Base-by-base conservation (phyloP, 192 early-diverging fungal genomes). In the Jimgerdemannia flammicorona region DNA sequence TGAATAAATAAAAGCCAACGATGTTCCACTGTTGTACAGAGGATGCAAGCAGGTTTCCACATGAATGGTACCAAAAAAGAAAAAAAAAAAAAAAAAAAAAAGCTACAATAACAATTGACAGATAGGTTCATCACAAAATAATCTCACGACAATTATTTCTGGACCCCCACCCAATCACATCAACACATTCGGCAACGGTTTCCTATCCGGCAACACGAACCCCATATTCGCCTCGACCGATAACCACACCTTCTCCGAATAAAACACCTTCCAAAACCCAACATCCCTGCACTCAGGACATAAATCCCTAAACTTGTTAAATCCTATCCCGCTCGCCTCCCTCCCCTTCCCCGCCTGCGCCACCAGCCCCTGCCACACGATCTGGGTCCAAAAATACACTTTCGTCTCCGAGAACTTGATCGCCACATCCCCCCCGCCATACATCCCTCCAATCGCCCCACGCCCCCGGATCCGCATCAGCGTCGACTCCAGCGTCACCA, bases 111-210 rank as follows among this genome's bases (percentile, higher is more conserved):
- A 1, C 29, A 29, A 29, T 29, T 29, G 1, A 29, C 29, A 29
- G 29, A 29, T 29, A 29, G 0, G 29, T 29, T 29, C 29, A 29
- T 29, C n/a, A n/a, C n/a, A n/a, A n/a, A n/a, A n/a, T n/a, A n/a
- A n/a, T n/a, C 29, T 29, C 29, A 29, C 29, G 29, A 29, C 29
- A 29, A 29, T 29, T 29, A 29, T 29, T 29, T 29, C 1, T 42
- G 77, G 65, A 4, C 74, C 79, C 11, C 74, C 44, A 9, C 71
- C 71, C 3, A 75, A 80, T 3, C 75, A 54, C 64, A 74, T 77
- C 67, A 81, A 77, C 14, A 76, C 80, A 75, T 81, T 81, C 10
- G 80, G 80, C n/a, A 81, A 63, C 39, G 75, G 68, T 44, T 81
- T 81, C 44, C 65, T 67, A 69, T 81, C 80, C 59, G 80, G 80